Conservation (phyloP, 768 basidiomycete species). For the Boletus rubescentipes region DNA sequence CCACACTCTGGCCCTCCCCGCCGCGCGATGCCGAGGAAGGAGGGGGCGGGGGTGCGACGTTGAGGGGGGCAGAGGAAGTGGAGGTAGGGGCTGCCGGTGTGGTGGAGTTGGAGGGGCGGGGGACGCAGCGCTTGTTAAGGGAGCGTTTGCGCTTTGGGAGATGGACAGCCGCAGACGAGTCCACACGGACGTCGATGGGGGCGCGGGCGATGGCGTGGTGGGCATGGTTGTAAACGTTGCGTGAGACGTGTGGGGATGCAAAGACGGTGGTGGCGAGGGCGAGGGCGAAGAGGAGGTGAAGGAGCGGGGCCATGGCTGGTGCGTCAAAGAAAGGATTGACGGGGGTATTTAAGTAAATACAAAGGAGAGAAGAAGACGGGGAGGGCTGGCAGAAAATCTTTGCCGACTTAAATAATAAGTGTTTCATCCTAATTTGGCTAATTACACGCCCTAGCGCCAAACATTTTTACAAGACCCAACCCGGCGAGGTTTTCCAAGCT, state of each 20-base stretch:
- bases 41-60: conserved; percentile 19
- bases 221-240: conserved; percentile 22
- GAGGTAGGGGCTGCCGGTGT: not conserved
- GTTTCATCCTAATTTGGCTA: not conserved
- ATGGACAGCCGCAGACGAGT: not conserved
- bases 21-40: not conserved
- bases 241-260: conserved; percentile 39
- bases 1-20: too few species aligned
- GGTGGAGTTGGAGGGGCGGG: conserved; percentile 19
- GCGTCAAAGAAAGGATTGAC: conserved; percentile 17
- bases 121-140: conserved; percentile 27
- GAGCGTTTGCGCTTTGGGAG: conserved; percentile 24
- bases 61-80: conserved; percentile 13
- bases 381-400: not conserved
- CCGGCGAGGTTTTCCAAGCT: conserved; percentile 65
- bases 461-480: conserved; percentile 79
- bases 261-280: conserved; percentile 37
- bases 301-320: conserved; percentile 34
- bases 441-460: conserved; percentile 48
- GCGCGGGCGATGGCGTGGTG: conserved; percentile 16
- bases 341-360: conserved; percentile 12
- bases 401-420: not conserved
- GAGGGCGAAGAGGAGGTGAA: conserved; percentile 42
- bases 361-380: not conserved
- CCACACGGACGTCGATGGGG: not conserved